Percentiles rank a stretch among this genome's conserved stretches.
Conservation (phyloP, 2,329 filamentous ascomycete genomes). For the Venturia oleaginea region DNA sequence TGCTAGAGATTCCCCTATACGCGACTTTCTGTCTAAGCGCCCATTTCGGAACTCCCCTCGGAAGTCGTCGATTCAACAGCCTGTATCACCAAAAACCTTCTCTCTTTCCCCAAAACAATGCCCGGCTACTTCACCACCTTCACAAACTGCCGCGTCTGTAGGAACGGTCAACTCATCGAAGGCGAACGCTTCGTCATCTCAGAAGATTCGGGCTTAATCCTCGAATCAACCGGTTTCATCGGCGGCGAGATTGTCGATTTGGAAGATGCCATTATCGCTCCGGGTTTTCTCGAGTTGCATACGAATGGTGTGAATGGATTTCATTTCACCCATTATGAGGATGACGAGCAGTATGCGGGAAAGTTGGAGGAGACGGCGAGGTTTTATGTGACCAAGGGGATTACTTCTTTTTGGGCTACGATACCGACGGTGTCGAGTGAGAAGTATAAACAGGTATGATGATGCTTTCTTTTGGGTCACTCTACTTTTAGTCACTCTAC, state of each 20-base stretch:
- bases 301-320: conserved; percentile 46
- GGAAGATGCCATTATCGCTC: conserved; percentile 41
- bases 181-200: conserved; percentile 36
- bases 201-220: conserved; percentile 34
- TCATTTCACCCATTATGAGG: conserved; percentile 43
- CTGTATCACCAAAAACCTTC: not conserved
- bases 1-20: not conserved
- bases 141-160: conserved; percentile 37
- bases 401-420: conserved; percentile 46
- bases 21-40: not conserved
- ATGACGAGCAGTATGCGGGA: conserved; percentile 32
- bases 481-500: no score
- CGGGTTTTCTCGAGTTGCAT: conserved; percentile 47
- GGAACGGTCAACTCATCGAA: conserved; percentile 34
- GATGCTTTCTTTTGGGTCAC: not conserved
- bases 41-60: not conserved
- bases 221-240: conserved; percentile 34
- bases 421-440: conserved; percentile 41
- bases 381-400: conserved; percentile 42
- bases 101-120: conserved; percentile 5
- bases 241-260: conserved; percentile 39
- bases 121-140: conserved; percentile 36
- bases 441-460: conserved; percentile 36
- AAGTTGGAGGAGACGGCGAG: conserved; percentile 39
- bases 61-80: not conserved